These are phyloP conservation scores for Lepidopterella palustris DNA, from an alignment of 495 filamentous ascomycete genomes.

Conservation along the genomic window DNA sequence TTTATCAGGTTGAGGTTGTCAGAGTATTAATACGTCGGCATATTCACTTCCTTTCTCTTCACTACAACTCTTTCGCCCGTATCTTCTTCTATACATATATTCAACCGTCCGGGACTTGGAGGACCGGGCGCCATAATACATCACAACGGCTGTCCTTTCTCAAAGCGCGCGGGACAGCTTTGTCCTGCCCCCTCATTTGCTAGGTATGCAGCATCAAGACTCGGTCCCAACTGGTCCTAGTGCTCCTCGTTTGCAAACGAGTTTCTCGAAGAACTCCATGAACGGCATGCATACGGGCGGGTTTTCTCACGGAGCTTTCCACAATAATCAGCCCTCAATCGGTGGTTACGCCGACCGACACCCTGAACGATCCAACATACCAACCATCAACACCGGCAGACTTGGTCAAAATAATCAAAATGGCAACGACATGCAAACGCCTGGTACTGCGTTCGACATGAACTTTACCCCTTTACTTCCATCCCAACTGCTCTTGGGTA, in stretches of 20 bases:
- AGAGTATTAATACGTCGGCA: neutral
- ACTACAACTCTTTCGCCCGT: slow-evolving; percentile 7
- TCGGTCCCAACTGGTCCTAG: slow-evolving; percentile 52
- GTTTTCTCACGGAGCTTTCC: slow-evolving; percentile 89
- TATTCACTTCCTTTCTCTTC: slow-evolving; percentile 6
- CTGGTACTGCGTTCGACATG: slow-evolving; percentile 90
- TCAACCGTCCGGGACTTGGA: slow-evolving; percentile 24
- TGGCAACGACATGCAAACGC: slow-evolving; percentile 70
- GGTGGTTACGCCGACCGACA: slow-evolving; percentile 77
- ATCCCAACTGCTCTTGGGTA: slow-evolving; percentile 88
- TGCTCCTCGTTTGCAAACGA: slow-evolving; percentile 45
- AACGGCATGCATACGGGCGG: slow-evolving; percentile 69
- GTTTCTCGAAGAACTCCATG: slow-evolving; percentile 60
- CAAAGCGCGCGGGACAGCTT: slow-evolving; percentile 63
- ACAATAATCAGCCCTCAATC: slow-evolving; percentile 61
- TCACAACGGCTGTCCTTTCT: slow-evolving; percentile 67
- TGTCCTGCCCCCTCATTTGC: slow-evolving; percentile 68
- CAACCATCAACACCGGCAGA: slow-evolving; percentile 79
- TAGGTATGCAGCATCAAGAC: slow-evolving; percentile 83
- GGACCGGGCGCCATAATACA: slow-evolving; percentile 40
- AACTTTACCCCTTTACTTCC: slow-evolving; percentile 94
- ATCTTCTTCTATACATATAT: slow-evolving; percentile 23
- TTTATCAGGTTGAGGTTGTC: slow-evolving; percentile 9
- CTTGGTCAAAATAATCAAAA: slow-evolving; percentile 48
- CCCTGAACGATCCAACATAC: slow-evolving; percentile 76